Conservation (phyloP, 2,329 filamentous ascomycete species). For the Xylariaceae sp. region DNA sequence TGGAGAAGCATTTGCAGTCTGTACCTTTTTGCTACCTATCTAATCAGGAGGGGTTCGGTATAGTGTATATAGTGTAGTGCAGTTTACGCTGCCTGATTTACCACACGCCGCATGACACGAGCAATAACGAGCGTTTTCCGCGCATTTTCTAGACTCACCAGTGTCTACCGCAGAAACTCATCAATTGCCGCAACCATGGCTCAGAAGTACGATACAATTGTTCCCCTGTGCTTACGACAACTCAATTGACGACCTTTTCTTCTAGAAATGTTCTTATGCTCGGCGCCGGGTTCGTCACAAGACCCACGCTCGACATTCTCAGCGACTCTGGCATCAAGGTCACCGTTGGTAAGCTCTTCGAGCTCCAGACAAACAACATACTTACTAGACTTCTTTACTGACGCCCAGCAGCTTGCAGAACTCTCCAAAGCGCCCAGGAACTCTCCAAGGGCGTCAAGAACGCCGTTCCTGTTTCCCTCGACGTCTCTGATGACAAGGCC, state of each 20-base stretch:
- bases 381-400: neutral
- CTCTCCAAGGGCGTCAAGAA: conserved; percentile 67
- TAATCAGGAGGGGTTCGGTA: conserved; percentile 5
- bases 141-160: neutral
- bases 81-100: neutral
- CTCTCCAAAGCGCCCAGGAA: conserved; percentile 68
- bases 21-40: neutral
- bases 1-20: conserved; percentile 1
- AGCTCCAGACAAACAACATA: neutral
- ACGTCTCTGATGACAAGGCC: conserved; percentile 69
- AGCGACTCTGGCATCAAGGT: conserved; percentile 55
- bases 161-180: neutral
- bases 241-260: neutral
- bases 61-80: neutral
- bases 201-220: conserved; percentile 1
- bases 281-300: conserved; percentile 41
- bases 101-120: neutral
- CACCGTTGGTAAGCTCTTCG: conserved; percentile 52
- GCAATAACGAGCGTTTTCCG: neutral
- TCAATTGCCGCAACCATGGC: conserved; percentile 8
- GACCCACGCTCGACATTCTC: conserved; percentile 60
- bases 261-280: conserved; percentile 38
- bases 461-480: conserved; percentile 71
- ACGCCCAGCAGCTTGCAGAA: conserved; percentile 63
- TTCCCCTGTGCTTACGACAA: neutral